Base-by-base conservation (phyloP, 345 rosid genomes). In the Eucalyptus lansdowneana region DNA sequence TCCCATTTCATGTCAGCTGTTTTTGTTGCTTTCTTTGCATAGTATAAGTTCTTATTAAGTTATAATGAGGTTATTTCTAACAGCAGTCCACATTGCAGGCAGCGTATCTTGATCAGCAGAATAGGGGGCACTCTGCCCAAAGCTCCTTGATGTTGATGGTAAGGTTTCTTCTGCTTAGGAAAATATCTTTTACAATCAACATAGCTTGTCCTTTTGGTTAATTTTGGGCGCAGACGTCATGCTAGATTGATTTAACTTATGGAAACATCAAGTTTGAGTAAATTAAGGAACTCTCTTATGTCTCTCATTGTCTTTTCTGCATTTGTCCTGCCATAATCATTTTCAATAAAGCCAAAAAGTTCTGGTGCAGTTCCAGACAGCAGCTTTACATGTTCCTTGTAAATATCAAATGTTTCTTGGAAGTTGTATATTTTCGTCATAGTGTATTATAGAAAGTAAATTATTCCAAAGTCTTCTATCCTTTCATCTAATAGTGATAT, bases 101-200 rank as follows among this genome's bases (percentile, higher is more conserved):
- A 89, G 94, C 96, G 34, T 98, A 97, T 94, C 91, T 98, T 83
- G 92, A 91, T 88, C 89, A 94, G 67, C 93, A 93, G 89, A 81
- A 90, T 94, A 86, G 89, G 81, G 89, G 89, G 89, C 89, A 88
- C 89, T 91, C 93, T 90, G 89, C 88, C 53, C 90, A 54, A 86
- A 88, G 92, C 91, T 93, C 96, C 50, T 88, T 88, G 58, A 95
- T 98, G 98, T 91, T 97, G 91, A 93, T 95, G 99, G 99, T 97
- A 92, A 89, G 96, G n/a, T 29, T 87, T 44, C 60, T 40, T 87
- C 87, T 49, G 21, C 72, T 24, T 10, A 34, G 54, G 31, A 50
- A 69, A 86, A 89, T 37, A 72, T 37, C 47, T 6, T 76, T 76
- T 76, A 76, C 47, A 40, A 40, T 76, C 85, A 40, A 40, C 47